These are phyloP conservation scores for Trichoderma sp. DNA, from an alignment of 2,329 filamentous ascomycete species.

Conservation along the genomic window DNA sequence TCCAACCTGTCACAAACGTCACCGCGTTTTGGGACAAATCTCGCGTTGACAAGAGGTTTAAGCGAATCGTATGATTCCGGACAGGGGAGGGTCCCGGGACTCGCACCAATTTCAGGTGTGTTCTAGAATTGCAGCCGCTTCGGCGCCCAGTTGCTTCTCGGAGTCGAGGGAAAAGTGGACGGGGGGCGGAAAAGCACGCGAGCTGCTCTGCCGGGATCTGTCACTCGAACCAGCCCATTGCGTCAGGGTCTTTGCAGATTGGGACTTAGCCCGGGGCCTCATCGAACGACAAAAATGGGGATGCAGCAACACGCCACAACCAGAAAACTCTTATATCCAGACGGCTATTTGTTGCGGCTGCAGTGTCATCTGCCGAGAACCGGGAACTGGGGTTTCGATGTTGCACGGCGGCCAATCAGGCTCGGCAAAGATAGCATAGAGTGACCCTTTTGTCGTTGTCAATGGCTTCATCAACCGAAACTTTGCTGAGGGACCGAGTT, in stretches of 20 bases:
- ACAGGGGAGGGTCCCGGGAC: not conserved
- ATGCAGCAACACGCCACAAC: conserved; percentile 9
- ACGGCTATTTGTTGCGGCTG: not conserved
- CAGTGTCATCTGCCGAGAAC: conserved; percentile 8
- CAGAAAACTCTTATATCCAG: not conserved
- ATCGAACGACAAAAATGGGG: conserved; percentile 20
- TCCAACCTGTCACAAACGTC: not conserved
- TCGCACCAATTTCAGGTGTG: not conserved
- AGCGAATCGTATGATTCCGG: conserved; percentile 14
- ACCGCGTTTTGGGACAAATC: not conserved
- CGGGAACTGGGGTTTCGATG: conserved; percentile 3
- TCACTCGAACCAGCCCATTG: conserved; percentile 10
- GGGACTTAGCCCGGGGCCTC: not conserved
- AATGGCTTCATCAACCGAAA: not conserved
- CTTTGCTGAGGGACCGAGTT: not conserved
- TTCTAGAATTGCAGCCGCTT: conserved; percentile 6
- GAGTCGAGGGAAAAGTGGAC: not conserved
- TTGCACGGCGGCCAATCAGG: not conserved
- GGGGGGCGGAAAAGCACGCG: not conserved
- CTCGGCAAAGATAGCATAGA: not conserved
- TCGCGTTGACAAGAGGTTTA: not conserved
- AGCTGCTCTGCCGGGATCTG: not conserved
- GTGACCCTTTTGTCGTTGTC: not conserved
- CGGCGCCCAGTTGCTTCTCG: not conserved
- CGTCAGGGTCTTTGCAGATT: conserved; percentile 14